These are phyloP conservation scores for Schoenoplectus triqueter DNA, from an alignment of 202 grass and related monocot species.

Conservation along the genomic window DNA sequence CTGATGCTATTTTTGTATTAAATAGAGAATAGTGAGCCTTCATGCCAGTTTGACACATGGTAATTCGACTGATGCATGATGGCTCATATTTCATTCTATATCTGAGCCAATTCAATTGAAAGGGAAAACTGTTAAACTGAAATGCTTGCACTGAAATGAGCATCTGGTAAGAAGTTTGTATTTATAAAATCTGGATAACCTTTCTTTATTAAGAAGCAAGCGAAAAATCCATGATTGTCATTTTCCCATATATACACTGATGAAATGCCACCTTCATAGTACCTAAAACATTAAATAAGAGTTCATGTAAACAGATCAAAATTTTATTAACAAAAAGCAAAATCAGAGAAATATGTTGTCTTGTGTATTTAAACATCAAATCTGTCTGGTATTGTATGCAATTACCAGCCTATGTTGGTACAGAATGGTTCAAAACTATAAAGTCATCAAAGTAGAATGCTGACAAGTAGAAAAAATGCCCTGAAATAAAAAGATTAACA, in stretches of 20 bases:
- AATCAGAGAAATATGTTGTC: neutral
- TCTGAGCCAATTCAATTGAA: neutral
- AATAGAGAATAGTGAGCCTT: conserved; percentile 12
- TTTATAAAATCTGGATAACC: conserved; percentile 36
- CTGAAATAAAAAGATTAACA: neutral
- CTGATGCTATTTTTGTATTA: neutral
- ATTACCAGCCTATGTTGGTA: conserved; percentile 8
- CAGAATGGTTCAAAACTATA: neutral
- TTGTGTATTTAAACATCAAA: conserved; percentile 4
- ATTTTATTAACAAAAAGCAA: conserved; percentile 22
- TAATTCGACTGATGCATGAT: neutral
- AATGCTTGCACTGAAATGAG: conserved; percentile 28
- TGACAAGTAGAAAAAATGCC: neutral
- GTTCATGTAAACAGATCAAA: conserved; percentile 40
- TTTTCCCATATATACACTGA: conserved; percentile 93
- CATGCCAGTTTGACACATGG: neutral
- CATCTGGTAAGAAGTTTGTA: neutral
- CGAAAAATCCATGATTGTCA: conserved; percentile 79
- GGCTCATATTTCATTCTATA: conserved; percentile 7
- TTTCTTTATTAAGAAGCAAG: conserved; percentile 99
- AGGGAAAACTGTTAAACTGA: neutral
- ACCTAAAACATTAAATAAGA: conserved; percentile 59
- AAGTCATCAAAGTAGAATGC: neutral
- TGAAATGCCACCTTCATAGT: conserved; percentile 95
- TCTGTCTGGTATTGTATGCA: conserved; percentile 32